Conservation (phyloP, 2,329 filamentous ascomycete genomes). For the Bipolaris bicolor region DNA sequence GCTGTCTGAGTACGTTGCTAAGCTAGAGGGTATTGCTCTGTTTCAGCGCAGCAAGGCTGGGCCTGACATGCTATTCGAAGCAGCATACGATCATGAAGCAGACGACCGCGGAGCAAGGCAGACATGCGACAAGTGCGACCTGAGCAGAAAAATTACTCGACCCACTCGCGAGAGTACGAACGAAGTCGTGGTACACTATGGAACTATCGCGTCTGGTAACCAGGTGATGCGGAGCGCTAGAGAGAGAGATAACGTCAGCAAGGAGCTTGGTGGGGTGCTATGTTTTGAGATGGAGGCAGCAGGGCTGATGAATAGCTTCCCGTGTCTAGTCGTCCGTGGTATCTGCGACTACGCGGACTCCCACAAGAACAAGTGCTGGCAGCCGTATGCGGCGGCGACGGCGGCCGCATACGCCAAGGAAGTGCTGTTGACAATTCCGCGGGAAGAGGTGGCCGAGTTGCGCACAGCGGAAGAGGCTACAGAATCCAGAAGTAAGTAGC, state of each 20-base stretch:
- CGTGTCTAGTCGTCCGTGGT: neutral
- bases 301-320: neutral
- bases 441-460: neutral
- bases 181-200: constrained; percentile 45
- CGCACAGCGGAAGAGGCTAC: neutral
- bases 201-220: constrained; percentile 51
- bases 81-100: constrained; percentile 20
- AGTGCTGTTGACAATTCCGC: no score
- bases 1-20: constrained; percentile 5
- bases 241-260: constrained; percentile 46
- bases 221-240: constrained; percentile 51
- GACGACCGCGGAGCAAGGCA: constrained; percentile 14
- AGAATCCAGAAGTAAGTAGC: neutral
- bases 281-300: neutral
- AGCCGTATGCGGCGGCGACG: constrained; percentile 27
- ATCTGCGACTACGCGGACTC: constrained; percentile 33
- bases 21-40: constrained; percentile 7
- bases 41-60: constrained; percentile 18
- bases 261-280: constrained; percentile 17
- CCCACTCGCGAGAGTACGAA: constrained; percentile 7
- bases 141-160: neutral
- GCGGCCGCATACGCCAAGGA: constrained; percentile 33
- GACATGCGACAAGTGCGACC: neutral
- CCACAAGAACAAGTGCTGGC: constrained; percentile 12
- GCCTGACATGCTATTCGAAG: constrained; percentile 23